phyloP scores from a whole-genome alignment of 1,139 yeast genomes.

The Geotrichum klebahnii region DNA sequence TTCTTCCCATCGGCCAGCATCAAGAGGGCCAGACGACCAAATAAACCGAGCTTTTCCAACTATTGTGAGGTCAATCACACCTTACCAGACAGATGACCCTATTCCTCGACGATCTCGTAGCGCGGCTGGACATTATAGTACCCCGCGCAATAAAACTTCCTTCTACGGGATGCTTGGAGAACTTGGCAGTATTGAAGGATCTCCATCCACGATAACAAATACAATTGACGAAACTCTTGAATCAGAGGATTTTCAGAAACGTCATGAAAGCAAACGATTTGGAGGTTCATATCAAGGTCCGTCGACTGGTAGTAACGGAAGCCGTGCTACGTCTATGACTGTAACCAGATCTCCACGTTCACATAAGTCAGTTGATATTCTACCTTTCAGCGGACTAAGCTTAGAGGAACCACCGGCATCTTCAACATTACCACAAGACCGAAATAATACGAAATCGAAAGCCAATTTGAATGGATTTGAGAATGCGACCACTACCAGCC shows the following conservation, averaged over 20 bases:
- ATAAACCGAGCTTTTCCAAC: no score
- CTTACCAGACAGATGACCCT: background rate
- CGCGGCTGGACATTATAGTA: constrained; percentile 11
- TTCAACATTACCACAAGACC: background rate
- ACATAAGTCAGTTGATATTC: constrained; percentile 2
- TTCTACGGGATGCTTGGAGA: background rate
- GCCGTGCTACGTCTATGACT: background rate
- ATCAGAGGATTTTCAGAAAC: background rate
- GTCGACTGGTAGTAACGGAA: background rate
- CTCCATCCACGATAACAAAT: background rate
- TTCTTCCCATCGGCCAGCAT: background rate
- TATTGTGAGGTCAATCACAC: background rate
- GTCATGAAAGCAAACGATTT: constrained; percentile 8
- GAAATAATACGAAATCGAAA: background rate
- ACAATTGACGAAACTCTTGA: background rate
- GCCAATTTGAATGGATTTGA: background rate
- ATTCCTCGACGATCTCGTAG: constrained; percentile 12
- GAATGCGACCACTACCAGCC: no score
- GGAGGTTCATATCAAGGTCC: constrained; percentile 13
- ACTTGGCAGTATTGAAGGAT: background rate
- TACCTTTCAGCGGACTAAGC: background rate
- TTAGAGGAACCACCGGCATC: background rate
- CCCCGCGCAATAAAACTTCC: constrained; percentile 4
- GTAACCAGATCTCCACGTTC: background rate
- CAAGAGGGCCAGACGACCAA: background rate